A percentile compares a stretch with the other conserved stretches of the same genome.
Conservation (phyloP, 2,329 filamentous ascomycete species). For the Pestalotiopsis sp. region DNA sequence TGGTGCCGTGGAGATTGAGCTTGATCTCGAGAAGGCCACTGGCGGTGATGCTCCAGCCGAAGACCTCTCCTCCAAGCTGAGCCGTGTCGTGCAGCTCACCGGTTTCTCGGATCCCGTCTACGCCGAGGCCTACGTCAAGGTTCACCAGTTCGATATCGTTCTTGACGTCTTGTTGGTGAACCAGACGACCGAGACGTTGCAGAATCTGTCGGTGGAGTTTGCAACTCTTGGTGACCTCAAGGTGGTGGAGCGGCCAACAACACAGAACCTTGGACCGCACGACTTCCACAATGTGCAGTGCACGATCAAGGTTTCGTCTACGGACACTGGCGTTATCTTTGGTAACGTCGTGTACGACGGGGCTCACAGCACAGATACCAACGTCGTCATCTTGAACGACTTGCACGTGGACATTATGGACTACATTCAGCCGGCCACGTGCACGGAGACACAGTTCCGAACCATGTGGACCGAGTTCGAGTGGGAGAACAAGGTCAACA, state of each 20-base stretch:
- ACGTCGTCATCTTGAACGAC: conserved; percentile 97
- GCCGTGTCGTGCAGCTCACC: conserved; percentile 92
- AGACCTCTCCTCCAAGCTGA: conserved; percentile 90
- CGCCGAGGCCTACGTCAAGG: conserved; percentile 98
- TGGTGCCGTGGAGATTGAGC: conserved; percentile 80
- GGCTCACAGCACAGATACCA: conserved; percentile 85
- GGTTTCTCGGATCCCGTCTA: conserved; percentile 98
- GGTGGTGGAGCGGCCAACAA: conserved; percentile 94
- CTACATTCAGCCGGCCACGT: conserved; percentile 96
- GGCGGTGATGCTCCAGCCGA: conserved; percentile 83
- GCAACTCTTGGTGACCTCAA: conserved; percentile 98
- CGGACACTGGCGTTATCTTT: conserved; percentile 97
- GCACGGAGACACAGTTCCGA: conserved; percentile 96
- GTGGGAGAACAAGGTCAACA: conserved; percentile 99
- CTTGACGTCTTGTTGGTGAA: conserved; percentile 96
- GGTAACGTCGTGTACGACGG: conserved; percentile 98
- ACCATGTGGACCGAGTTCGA: conserved; percentile 99
- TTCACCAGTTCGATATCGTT: conserved; percentile 98
- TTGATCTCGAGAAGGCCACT: conserved; percentile 91
- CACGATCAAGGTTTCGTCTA: conserved; percentile 97
- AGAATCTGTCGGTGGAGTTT: conserved; percentile 97
- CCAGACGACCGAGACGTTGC: conserved; percentile 93
- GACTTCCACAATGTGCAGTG: conserved; percentile 99
- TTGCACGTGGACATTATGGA: conserved; percentile 99
- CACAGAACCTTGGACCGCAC: conserved; percentile 91